A percentile compares a stretch with the other conserved stretches of the same genome.
Conservation (phyloP, 441 rosid species). For the Metrosideros polymorpha region DNA sequence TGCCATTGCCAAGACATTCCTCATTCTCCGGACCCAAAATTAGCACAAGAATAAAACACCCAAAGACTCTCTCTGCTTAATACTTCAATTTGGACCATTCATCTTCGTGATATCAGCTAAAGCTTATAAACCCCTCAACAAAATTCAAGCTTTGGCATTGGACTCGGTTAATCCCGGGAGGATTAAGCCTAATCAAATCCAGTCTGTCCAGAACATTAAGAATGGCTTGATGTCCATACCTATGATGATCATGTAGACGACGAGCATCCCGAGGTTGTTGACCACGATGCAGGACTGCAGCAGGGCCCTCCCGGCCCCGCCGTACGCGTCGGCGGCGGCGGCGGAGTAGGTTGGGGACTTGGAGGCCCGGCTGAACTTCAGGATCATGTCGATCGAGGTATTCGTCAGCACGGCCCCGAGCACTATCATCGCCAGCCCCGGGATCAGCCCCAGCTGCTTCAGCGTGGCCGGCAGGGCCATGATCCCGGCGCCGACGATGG, state of each 20-base stretch:
- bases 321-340: constrained; percentile 38
- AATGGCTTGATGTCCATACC: constrained; percentile 9
- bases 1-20: constrained; percentile 5
- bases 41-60: neutral
- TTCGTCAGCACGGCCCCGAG: constrained; percentile 37
- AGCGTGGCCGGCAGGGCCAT: constrained; percentile 57
- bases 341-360: constrained; percentile 42
- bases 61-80: neutral
- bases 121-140: neutral
- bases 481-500: constrained; percentile 58
- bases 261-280: constrained; percentile 56
- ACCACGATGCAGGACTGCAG: constrained; percentile 49
- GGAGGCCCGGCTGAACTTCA: constrained; percentile 42
- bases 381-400: constrained; percentile 36
- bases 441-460: constrained; percentile 48
- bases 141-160: neutral
- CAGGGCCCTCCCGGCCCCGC: constrained; percentile 28
- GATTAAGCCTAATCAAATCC: neutral
- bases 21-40: neutral
- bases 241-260: constrained; percentile 56
- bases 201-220: neutral
- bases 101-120: neutral
- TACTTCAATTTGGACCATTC: neutral
- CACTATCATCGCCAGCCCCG: constrained; percentile 35
- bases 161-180: neutral